Percentiles rank a stretch among this genome's conserved stretches.
These are phyloP conservation scores for Heracleum sosnowskyi DNA, from an alignment of 129 eudicot genomes.

Conservation along the genomic window DNA sequence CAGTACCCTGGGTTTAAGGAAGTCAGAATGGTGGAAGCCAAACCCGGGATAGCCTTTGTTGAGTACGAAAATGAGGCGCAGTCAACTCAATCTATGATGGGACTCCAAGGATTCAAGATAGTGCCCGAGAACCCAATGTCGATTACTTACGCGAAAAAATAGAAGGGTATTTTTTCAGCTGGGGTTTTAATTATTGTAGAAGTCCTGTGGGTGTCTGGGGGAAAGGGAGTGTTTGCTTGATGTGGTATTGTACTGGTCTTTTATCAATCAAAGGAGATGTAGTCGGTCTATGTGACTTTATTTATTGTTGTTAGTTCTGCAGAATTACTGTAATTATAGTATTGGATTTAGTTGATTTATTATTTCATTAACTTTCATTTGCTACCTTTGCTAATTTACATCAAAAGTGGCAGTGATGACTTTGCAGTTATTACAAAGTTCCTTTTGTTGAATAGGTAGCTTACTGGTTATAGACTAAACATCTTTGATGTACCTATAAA, in stretches of 20 bases:
- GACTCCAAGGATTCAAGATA: conserved; percentile 78
- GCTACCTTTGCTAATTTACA: background rate
- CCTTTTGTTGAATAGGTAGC: background rate
- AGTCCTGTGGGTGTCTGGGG: background rate
- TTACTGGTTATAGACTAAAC: background rate
- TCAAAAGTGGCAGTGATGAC: background rate
- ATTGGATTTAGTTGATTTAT: background rate
- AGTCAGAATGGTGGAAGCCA: conserved; percentile 95
- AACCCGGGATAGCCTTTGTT: conserved; percentile 90
- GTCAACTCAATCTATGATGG: conserved; percentile 83
- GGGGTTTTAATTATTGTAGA: background rate
- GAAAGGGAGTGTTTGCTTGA: background rate
- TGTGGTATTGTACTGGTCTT: background rate
- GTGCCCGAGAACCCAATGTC: conserved; percentile 63
- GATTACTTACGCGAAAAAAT: conserved; percentile 89
- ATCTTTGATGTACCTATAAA: too few species aligned
- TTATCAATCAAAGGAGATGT: background rate
- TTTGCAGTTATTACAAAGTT: background rate
- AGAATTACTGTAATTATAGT: conserved; percentile 3
- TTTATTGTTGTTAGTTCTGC: background rate
- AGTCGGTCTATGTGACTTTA: background rate
- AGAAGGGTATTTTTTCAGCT: conserved; percentile 12
- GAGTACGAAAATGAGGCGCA: conserved; percentile 89
- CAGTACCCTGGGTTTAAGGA: conserved; percentile 92
- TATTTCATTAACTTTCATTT: conserved; percentile 10